phyloP scores from a whole-genome alignment of 2,329 filamentous ascomycete species.

The Fusarium poae region DNA sequence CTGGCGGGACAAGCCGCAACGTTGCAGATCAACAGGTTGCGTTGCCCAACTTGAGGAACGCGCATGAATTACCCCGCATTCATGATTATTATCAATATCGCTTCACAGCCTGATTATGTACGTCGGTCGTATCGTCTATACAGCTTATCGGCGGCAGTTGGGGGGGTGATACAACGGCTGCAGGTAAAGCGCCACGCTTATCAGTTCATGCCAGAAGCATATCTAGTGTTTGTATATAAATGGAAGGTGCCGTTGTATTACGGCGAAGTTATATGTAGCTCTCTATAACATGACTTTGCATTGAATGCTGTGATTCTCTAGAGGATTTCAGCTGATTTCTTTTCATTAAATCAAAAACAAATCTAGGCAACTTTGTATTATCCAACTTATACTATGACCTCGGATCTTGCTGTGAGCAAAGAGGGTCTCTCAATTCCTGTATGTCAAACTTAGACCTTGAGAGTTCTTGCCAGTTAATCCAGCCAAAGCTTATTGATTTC shows the following conservation, averaged over 20 bases:
- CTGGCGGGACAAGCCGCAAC: constrained; percentile 23
- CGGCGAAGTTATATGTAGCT: not conserved
- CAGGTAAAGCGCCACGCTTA: constrained; percentile 16
- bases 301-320: not conserved
- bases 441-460: constrained; percentile 41
- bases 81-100: constrained; percentile 18
- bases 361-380: not conserved
- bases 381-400: constrained; percentile 41
- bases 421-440: constrained; percentile 69
- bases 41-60: constrained; percentile 21
- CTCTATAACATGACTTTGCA: not conserved
- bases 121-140: constrained; percentile 4
- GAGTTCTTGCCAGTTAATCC: not conserved
- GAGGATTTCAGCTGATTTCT: not conserved
- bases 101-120: constrained; percentile 6
- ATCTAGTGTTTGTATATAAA: constrained; percentile 1
- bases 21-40: constrained; percentile 28
- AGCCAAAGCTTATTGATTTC: constrained; percentile 67
- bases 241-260: constrained; percentile 4
- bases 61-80: constrained; percentile 35
- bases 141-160: constrained; percentile 35
- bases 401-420: constrained; percentile 62
- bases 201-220: constrained; percentile 6
- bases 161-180: constrained; percentile 21
- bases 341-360: not conserved